Base-by-base conservation (phyloP, 306 rosid species). In the Pyrus communis region DNA sequence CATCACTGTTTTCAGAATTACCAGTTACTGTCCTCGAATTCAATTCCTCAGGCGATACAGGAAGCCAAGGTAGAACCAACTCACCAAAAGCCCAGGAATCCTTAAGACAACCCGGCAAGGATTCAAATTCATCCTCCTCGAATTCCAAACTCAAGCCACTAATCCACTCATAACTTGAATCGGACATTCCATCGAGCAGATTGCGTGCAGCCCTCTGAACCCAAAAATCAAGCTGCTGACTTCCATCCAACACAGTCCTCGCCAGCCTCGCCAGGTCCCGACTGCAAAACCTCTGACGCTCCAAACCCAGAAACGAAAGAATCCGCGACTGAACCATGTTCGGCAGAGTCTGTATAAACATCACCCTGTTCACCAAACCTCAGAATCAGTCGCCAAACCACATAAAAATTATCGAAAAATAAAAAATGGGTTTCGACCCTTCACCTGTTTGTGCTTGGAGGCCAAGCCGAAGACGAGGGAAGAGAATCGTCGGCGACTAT, bases 301-400 rank as follows among this genome's bases (percentile, higher is more conserved):
- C 85, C 25, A 51, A 31, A 71, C 74, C 68, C 18, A 81, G 81
- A 75, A 85, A 85, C 27, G 71, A 78, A 1, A 85, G 71, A 70
- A 85, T 31, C 51, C 85, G 67, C 5, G 83, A 46, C 76, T 81
- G 85, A 60, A 85, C 81, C 75, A 71, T 58, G 70, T 15, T 75
- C 4, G 88, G 88, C 12, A 85, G 77, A 66, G 88, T 85, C 63
- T 81, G 69, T 35, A 81, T 49, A 45, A 78, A 81, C 83, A 78
- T 78, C 51, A 84, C 81, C 81, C 81, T 81, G 76, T 28, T 55
- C 52, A 70, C 54, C 62, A 43, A 69, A 78, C 43, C 9, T 18
- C 65, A 25, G 3, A 15, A 64, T 54, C 38, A 69, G 31, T 10
- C 40, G 9, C 63, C 17, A 38, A 63, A 12, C 28, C 30, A 57